A percentile compares a stretch with the other conserved stretches of the same genome.
These are phyloP conservation scores for Neurospora sp. DNA, from an alignment of 495 filamentous ascomycete species.

Conservation along the genomic window DNA sequence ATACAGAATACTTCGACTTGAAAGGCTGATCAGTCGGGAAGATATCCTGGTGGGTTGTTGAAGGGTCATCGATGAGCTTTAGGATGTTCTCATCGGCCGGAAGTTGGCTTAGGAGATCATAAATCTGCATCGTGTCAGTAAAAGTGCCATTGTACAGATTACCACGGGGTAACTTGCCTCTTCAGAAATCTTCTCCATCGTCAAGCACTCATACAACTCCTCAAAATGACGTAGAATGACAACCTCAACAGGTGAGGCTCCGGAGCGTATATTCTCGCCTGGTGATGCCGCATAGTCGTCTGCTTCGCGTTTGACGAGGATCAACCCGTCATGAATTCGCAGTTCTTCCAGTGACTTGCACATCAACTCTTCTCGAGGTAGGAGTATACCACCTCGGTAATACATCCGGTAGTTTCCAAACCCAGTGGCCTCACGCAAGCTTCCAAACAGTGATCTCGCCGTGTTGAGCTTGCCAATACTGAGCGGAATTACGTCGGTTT, in stretches of 20 bases:
- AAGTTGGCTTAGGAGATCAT: constrained; percentile 62
- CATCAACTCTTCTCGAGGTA: constrained; percentile 38
- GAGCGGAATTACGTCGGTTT: constrained; percentile 46
- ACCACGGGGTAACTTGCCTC: constrained; percentile 36
- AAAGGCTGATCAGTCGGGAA: constrained; percentile 65
- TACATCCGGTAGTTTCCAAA: constrained; percentile 58
- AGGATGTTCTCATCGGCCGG: constrained; percentile 56
- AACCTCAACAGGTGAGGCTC: constrained; percentile 49
- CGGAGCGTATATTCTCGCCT: constrained; percentile 21
- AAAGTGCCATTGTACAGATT: not conserved
- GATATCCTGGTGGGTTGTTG: constrained; percentile 42
- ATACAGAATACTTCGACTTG: constrained; percentile 63
- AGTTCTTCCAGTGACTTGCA: constrained; percentile 48
- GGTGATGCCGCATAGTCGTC: constrained; percentile 26
- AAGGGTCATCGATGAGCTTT: constrained; percentile 45
- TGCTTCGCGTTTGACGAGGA: constrained; percentile 44
- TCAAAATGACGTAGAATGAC: constrained; percentile 81
- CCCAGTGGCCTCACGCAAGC: constrained; percentile 54
- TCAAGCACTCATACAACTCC: constrained; percentile 72
- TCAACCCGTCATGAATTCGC: constrained; percentile 48
- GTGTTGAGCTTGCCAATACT: constrained; percentile 63
- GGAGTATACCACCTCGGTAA: constrained; percentile 34
- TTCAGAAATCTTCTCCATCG: constrained; percentile 59
- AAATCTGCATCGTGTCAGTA: constrained; percentile 46
- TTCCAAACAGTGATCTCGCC: constrained; percentile 52